phyloP scores from a whole-genome alignment of 2,329 filamentous ascomycete genomes.

The Dothideomycetidae sp. region DNA sequence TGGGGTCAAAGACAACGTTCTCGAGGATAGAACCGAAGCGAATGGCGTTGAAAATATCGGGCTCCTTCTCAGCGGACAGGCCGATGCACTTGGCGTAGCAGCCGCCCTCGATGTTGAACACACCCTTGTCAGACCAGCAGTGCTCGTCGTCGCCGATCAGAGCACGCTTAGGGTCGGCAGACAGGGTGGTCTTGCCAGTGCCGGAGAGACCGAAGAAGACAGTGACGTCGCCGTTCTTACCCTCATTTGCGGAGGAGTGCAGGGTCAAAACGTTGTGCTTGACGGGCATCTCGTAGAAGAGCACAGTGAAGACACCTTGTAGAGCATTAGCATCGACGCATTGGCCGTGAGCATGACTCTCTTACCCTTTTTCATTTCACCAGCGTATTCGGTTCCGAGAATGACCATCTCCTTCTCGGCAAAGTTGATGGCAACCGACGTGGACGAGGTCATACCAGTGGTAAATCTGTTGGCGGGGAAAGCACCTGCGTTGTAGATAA shows the following conservation, averaged over 20 bases:
- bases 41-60: conserved; percentile 93
- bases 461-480: conserved; percentile 99
- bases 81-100: conserved; percentile 99
- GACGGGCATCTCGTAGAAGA: conserved; percentile 99
- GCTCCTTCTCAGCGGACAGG: conserved; percentile 95
- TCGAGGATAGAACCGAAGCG: conserved; percentile 93
- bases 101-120: conserved; percentile 99
- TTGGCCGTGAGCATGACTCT: too few species aligned
- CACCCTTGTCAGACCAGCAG: conserved; percentile 92
- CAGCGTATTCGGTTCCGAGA: conserved; percentile 94
- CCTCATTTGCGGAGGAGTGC: conserved; percentile 97
- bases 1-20: conserved; percentile 94
- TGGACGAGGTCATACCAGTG: conserved; percentile 95
- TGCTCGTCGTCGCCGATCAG: conserved; percentile 98
- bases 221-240: conserved; percentile 83
- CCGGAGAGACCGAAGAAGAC: conserved; percentile 99
- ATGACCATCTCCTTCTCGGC: conserved; percentile 99
- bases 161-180: conserved; percentile 88
- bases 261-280: conserved; percentile 98
- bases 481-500: conserved; percentile 97
- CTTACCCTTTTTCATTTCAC: conserved; percentile 86
- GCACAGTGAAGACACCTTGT: conserved; percentile 95
- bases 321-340: too few species aligned
- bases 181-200: conserved; percentile 96
- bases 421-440: conserved; percentile 97